Evolutionary conservation across 169 alveolate genomes (phyloP).

Genomic region (Plasmodium fragile): DNA sequence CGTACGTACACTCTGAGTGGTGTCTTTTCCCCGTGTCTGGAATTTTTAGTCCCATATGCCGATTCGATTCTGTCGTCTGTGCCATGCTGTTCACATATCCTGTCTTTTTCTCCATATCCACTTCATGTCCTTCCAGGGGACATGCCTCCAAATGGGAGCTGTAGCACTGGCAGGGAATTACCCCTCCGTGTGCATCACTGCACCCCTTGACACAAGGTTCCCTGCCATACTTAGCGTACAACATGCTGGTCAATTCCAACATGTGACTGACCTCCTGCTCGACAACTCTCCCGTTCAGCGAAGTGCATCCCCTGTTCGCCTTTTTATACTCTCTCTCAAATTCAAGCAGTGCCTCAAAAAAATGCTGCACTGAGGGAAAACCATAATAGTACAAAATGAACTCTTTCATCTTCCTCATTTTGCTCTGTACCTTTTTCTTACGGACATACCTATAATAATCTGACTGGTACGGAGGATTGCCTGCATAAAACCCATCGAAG

Average conservation of each 20-base stretch:
- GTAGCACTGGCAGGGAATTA: neutral
- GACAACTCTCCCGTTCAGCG: neutral
- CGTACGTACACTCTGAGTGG: neutral
- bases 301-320: neutral
- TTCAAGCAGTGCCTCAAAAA: conserved; percentile 44
- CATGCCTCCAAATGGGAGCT: neutral
- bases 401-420: conserved; percentile 72
- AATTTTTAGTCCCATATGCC: neutral
- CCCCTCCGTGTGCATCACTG: neutral
- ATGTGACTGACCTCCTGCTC: neutral
- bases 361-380: conserved; percentile 39
- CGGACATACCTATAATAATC: conserved; percentile 62
- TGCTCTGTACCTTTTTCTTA: conserved; percentile 62
- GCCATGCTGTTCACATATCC: neutral
- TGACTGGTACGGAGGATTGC: conserved; percentile 17
- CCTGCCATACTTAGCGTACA: neutral
- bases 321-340: conserved; percentile 41
- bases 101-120: neutral
- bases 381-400: conserved; percentile 57
- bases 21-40: neutral
- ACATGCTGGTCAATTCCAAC: neutral
- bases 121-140: neutral
- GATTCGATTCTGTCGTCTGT: neutral
- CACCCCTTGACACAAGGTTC: neutral
- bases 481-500: conserved; percentile 27